A percentile compares a stretch with the other conserved stretches of the same genome.
These are phyloP conservation scores for Zasmidium citrigriseum DNA, from an alignment of 2,329 filamentous ascomycete genomes.

Conservation along the genomic window DNA sequence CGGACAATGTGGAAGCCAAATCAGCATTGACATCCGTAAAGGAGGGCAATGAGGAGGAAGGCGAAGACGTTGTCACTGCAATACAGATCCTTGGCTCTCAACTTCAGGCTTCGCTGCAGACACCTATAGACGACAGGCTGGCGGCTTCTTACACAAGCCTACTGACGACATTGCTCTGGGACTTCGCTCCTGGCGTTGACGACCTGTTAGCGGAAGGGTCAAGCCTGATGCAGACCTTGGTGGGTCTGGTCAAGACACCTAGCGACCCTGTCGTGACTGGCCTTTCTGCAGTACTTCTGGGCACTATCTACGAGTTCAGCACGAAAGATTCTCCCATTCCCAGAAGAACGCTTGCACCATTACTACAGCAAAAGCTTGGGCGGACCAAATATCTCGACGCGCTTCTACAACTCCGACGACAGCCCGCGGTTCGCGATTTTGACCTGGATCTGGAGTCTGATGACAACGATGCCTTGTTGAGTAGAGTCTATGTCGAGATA, in stretches of 20 bases:
- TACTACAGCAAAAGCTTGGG: constrained; percentile 75
- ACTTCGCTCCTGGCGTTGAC: constrained; percentile 87
- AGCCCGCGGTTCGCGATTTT: constrained; percentile 81
- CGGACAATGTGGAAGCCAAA: constrained; percentile 79
- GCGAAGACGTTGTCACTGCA: constrained; percentile 92
- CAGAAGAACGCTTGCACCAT: constrained; percentile 74
- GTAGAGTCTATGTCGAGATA: constrained; percentile 85
- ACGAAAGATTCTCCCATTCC: constrained; percentile 94
- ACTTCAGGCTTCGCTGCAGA: constrained; percentile 74
- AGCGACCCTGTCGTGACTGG: constrained; percentile 55
- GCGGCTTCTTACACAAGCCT: constrained; percentile 87
- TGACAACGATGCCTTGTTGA: constrained; percentile 49
- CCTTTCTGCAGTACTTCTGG: constrained; percentile 79
- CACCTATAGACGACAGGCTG: constrained; percentile 70
- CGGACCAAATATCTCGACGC: constrained; percentile 86
- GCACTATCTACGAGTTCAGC: constrained; percentile 93
- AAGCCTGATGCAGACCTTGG: constrained; percentile 66
- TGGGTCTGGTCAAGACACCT: constrained; percentile 58
- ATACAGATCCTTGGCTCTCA: constrained; percentile 87
- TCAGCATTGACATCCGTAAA: constrained; percentile 75
- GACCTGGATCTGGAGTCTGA: constrained; percentile 59
- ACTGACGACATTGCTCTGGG: constrained; percentile 85
- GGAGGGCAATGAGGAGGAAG: constrained; percentile 83
- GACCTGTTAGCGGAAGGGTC: constrained; percentile 91
- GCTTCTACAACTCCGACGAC: constrained; percentile 73